phyloP scores from a whole-genome alignment of 1,284 basidiomycete genomes.

The Papiliotrema flavescens region DNA sequence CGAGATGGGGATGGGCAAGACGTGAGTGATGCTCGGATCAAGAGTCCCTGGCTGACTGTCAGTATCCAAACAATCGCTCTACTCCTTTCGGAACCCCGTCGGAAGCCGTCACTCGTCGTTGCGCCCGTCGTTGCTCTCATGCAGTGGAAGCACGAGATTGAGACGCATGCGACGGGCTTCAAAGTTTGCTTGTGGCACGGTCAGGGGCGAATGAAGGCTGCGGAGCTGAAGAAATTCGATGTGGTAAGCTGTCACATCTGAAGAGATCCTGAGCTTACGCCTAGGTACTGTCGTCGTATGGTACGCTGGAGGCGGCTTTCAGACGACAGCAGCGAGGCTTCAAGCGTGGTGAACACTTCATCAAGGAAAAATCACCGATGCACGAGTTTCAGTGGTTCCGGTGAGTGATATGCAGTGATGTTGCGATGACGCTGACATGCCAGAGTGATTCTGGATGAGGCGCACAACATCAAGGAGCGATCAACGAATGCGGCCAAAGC shows the following conservation, averaged over 20 bases:
- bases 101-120: constrained; percentile 83
- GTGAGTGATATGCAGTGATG: constrained; percentile 49
- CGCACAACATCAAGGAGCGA: constrained; percentile 97
- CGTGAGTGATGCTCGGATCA: constrained; percentile 23
- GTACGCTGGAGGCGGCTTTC: constrained; percentile 88
- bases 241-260: constrained; percentile 58
- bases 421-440: not conserved
- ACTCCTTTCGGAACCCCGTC: constrained; percentile 62
- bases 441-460: constrained; percentile 71
- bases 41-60: not conserved
- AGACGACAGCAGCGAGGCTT: constrained; percentile 90
- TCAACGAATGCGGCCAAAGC: constrained; percentile 94
- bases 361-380: constrained; percentile 84
- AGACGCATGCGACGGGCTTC: constrained; percentile 70
- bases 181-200: constrained; percentile 91
- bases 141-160: constrained; percentile 98
- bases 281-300: constrained; percentile 55
- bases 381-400: constrained; percentile 86
- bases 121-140: constrained; percentile 97
- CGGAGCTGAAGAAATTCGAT: constrained; percentile 77
- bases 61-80: constrained; percentile 96
- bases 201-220: constrained; percentile 54
- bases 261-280: constrained; percentile 26
- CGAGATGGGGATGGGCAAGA: constrained; percentile 82
- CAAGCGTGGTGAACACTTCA: constrained; percentile 74